Base-by-base conservation (phyloP, 2,329 filamentous ascomycete species). In the Pseudogymnoascus sp. region DNA sequence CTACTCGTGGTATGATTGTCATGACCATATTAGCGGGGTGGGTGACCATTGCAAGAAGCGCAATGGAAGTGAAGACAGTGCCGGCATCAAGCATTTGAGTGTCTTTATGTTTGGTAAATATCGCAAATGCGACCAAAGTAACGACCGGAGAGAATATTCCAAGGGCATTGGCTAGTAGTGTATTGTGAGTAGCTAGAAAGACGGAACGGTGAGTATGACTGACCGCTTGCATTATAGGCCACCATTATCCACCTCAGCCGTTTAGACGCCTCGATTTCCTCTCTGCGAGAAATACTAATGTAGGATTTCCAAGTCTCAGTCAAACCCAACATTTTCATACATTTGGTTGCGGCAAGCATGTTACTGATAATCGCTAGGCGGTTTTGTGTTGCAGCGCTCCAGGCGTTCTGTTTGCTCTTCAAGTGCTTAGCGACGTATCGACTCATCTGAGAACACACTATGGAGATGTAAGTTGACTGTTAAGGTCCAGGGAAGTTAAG, bases 361-460 rank as follows among this genome's bases (percentile, higher is more conserved):
- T 70, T 64, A 20, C 67, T 73, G 3, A 72, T 75, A 25, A 70
- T 66, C 4, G 74, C 68, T 6, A 78, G 70, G 0, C 77, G 73
- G 6, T 66, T 67, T 61, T 78, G 75, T 1, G 74, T 78, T 8
- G 76, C 75, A 2, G 57, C 60, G 25, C 74, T 77, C 76, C 76
- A 78, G 6, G 65, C 69, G 6, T 71, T 72, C 62, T 77, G 75
- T 2, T 68, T 66, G 22, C 64, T 60, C 15, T 71, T 71, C 14
- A 78, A 64, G 57, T 73, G 68, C 60, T 67, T 65, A 18, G 76
- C 75, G 2, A 78, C 74, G 57, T 71, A 76, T 3, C 71, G 70
- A 62, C 76, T 78, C 43, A 76, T 68, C 5, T 70, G 72, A 6
- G 76, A 77, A 64, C 73, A 78, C 9, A 76, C 75, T 77, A 37